Evolutionary conservation across 129 eudicot genomes (phyloP).

Genomic region (Cynara cardunculus): DNA sequence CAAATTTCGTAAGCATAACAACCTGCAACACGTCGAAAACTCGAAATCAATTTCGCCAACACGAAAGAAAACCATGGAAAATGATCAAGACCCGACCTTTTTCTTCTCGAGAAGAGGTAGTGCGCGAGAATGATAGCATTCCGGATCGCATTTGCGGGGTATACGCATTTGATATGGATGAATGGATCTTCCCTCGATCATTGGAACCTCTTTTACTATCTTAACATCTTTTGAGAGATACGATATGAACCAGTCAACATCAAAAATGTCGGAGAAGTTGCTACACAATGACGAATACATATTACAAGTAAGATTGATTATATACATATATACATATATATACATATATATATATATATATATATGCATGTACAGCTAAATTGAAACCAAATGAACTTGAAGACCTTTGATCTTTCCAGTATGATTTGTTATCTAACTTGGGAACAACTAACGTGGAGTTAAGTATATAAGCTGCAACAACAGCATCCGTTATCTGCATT

Average conservation of each 20-base stretch:
- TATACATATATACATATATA: neutral
- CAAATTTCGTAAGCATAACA: conserved; percentile 61
- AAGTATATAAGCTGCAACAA: conserved; percentile 65
- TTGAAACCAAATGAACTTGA: neutral
- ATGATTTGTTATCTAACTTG: conserved; percentile 52
- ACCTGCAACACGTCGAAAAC: conserved; percentile 41
- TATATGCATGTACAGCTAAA: neutral
- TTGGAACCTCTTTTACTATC: conserved; percentile 50
- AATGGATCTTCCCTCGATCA: conserved; percentile 32
- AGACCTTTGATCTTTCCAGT: conserved; percentile 68
- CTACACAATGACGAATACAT: conserved; percentile 28
- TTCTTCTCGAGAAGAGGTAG: conserved; percentile 52
- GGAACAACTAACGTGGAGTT: conserved; percentile 65
- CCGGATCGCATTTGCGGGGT: conserved; percentile 60
- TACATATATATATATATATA: neutral
- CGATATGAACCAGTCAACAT: conserved; percentile 58
- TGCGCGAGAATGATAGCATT: conserved; percentile 47
- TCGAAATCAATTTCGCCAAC: neutral
- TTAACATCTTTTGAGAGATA: conserved; percentile 58
- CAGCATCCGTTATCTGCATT: conserved; percentile 59
- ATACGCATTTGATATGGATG: conserved; percentile 44
- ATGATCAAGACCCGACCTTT: conserved; percentile 33
- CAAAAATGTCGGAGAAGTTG: conserved; percentile 61
- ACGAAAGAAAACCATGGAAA: neutral
- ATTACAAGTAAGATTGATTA: neutral